Percentiles rank a stretch among this genome's conserved stretches.
phyloP scores from a whole-genome alignment of 305 asterid genomes.

The Fraxinus nigra region DNA sequence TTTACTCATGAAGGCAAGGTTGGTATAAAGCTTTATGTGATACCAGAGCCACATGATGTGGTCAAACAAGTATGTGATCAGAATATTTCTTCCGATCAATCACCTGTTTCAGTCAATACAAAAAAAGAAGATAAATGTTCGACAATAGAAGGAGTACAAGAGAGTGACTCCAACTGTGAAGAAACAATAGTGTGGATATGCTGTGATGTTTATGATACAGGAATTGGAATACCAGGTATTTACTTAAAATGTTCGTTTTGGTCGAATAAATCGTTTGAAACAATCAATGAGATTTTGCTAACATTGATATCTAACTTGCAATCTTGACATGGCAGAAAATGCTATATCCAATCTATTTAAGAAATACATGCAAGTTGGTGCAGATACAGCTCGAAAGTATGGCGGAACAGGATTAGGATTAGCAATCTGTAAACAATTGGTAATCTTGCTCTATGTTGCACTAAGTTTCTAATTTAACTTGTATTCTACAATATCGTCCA shows the following conservation, averaged over 20 bases:
- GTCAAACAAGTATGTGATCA: conserved; percentile 34
- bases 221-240: conserved; percentile 93
- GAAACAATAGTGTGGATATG: conserved; percentile 75
- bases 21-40: conserved; percentile 71
- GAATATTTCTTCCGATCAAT: conserved; percentile 31
- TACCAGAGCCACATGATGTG: conserved; percentile 39
- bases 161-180: conserved; percentile 22
- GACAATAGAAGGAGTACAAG: conserved; percentile 36
- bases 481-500: neutral
- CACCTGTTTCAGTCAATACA: conserved; percentile 21
- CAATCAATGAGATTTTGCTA: neutral
- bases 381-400: conserved; percentile 89
- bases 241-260: neutral
- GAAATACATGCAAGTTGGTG: conserved; percentile 94
- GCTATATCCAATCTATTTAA: conserved; percentile 75
- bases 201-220: conserved; percentile 85
- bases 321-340: conserved; percentile 45
- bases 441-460: conserved; percentile 25
- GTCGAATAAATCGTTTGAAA: neutral
- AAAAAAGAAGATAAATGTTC: conserved; percentile 24
- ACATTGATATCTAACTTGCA: neutral
- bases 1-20: conserved; percentile 92
- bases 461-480: neutral
- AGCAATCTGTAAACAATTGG: conserved; percentile 90
- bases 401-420: conserved; percentile 98